Evolutionary conservation across 805 yeast species (phyloP), one percentile per base, ranked within the genome.

Genomic region (Yarrowia keelungensis): DNA sequence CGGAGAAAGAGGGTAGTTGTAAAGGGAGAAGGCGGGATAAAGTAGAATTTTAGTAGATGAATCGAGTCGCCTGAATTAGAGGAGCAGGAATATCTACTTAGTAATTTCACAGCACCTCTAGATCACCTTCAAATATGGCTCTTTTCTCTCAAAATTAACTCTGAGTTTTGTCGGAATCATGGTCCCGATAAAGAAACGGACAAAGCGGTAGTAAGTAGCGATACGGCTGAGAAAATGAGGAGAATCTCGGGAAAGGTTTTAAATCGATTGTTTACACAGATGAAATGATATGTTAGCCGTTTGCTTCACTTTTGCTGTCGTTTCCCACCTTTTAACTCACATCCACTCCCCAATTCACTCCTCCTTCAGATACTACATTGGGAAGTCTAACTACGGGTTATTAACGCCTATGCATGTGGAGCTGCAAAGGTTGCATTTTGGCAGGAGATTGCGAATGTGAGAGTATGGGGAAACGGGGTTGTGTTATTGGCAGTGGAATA

Each of bases 341-440:
- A 5, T 26, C 7, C 22, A n/a, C 22, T 16, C 5, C 26, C 19
- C 26, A 12, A 35, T 5, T 14, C 43, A 7, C 35, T 8, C 14
- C 36, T 22, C 46, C 61, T 39, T 26, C 19, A 35, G 8, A 42
- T 56, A 41, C 62, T 11, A 15, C 62, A 19, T 56, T 56, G 62
- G 62, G 62, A 56, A 56, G 62, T 56, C 47, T 41, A 56, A 56
- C 62, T 41, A 42, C 62, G 41, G 14, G 43, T 38, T 51, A 39
- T 53, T 39, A 38, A 51, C 43, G 45, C 22, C 22, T 14, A 53
- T 53, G 59, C 59, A 53, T 19, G 45, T 8, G 3, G 3, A 14
- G n/a, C 39, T 39, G 59, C 59, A 53, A 35, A 22, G 19, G 45
- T 1, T 53, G 59, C 59, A 38, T 53, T 19, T 53, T 22, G 59